These are phyloP conservation scores for Asterophora lycoperdoides DNA, from an alignment of 768 basidiomycete genomes.

Conservation along the genomic window DNA sequence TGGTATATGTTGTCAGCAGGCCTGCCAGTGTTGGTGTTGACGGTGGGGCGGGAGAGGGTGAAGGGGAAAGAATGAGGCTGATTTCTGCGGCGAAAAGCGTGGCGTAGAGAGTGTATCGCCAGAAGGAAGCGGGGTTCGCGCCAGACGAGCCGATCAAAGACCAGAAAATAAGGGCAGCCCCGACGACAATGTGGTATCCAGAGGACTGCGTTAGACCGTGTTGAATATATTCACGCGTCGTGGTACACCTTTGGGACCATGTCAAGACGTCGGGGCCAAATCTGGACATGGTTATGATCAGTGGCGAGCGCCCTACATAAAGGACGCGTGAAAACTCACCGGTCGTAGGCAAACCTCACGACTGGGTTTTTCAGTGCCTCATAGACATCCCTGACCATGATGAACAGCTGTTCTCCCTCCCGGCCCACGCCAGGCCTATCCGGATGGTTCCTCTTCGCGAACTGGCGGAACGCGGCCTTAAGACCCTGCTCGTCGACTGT, in stretches of 20 bases:
- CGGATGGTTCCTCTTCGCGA: constrained; percentile 73
- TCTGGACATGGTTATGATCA: constrained; percentile 31
- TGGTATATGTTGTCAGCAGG: constrained; percentile 23
- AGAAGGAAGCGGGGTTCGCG: constrained; percentile 60
- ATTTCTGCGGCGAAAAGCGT: constrained; percentile 59
- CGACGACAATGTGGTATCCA: constrained; percentile 64
- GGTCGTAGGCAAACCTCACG: constrained; percentile 81
- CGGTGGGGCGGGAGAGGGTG: constrained; percentile 29
- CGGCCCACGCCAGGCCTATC: constrained; percentile 61
- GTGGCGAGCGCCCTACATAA: constrained; percentile 7
- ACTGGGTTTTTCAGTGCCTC: constrained; percentile 76
- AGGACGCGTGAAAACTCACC: constrained; percentile 38
- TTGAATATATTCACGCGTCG: constrained; percentile 63
- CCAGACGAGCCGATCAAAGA: constrained; percentile 49
- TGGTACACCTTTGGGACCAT: constrained; percentile 64
- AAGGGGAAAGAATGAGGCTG: constrained; percentile 58
- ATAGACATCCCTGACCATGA: constrained; percentile 66
- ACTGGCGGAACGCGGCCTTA: constrained; percentile 69
- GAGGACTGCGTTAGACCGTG: constrained; percentile 59
- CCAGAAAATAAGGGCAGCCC: constrained; percentile 54
- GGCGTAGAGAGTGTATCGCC: constrained; percentile 76
- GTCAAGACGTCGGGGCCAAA: constrained; percentile 71
- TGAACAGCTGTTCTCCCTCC: constrained; percentile 61
- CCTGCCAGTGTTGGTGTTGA: constrained; percentile 15
- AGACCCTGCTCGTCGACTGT: constrained; percentile 31